These are phyloP conservation scores for Trichoderma sp. DNA, from an alignment of 2,329 filamentous ascomycete species.

Conservation along the genomic window DNA sequence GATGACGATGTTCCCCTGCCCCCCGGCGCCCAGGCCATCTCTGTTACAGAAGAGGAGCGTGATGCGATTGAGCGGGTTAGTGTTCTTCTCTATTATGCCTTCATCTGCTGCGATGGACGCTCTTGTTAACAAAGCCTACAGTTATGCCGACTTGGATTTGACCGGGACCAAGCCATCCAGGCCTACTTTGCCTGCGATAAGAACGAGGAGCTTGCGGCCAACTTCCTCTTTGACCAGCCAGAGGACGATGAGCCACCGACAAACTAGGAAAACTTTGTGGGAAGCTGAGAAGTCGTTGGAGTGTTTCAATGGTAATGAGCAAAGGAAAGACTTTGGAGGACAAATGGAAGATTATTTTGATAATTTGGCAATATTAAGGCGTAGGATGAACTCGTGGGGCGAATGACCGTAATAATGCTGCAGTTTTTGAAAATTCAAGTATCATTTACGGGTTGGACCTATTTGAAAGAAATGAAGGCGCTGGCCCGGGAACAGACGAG, in stretches of 20 bases:
- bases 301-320: slow-evolving; percentile 32
- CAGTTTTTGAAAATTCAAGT: slow-evolving; percentile 8
- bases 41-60: slow-evolving; percentile 92
- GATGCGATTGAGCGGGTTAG: slow-evolving; percentile 92
- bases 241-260: slow-evolving; percentile 70
- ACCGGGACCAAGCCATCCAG: slow-evolving; percentile 90
- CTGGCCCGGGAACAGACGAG: not conserved
- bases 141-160: slow-evolving; percentile 91
- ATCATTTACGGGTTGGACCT: not conserved
- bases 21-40: slow-evolving; percentile 84
- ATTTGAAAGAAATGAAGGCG: not conserved
- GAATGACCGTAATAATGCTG: slow-evolving; percentile 13
- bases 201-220: slow-evolving; percentile 97
- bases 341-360: slow-evolving; percentile 14
- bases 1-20: slow-evolving; percentile 83
- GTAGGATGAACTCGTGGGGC: slow-evolving; percentile 5
- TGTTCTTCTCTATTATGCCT: not conserved
- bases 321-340: slow-evolving; percentile 25
- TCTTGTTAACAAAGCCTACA: slow-evolving; percentile 40
- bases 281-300: slow-evolving; percentile 26
- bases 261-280: slow-evolving; percentile 40
- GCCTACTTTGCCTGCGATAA: slow-evolving; percentile 99
- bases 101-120: not conserved
- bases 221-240: slow-evolving; percentile 96
- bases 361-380: slow-evolving; percentile 15